phyloP scores from a whole-genome alignment of 2,329 filamentous ascomycete species.

The Fusarium illudens region DNA sequence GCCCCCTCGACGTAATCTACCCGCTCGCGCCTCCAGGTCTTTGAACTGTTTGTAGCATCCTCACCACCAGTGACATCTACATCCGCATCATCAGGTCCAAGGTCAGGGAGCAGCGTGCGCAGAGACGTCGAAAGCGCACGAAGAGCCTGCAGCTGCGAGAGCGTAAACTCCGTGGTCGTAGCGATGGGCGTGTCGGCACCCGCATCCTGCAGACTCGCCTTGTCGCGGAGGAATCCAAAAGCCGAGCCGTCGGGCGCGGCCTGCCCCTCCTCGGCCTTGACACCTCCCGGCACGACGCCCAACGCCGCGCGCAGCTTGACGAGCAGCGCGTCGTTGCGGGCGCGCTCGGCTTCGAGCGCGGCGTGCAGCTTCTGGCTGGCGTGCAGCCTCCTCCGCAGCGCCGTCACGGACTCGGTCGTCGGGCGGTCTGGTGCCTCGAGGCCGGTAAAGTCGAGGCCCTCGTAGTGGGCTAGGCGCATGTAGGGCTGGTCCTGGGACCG shows the following conservation, averaged over 20 bases:
- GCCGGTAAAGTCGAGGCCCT: constrained; percentile 64
- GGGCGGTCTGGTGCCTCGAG: constrained; percentile 48
- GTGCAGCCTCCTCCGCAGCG: constrained; percentile 76
- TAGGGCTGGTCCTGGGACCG: constrained; percentile 75
- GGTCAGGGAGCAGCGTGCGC: constrained; percentile 70
- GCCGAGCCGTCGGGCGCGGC: constrained; percentile 35
- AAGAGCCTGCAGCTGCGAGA: constrained; percentile 84
- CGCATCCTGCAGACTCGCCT: constrained; percentile 59
- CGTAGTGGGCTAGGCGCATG: constrained; percentile 86
- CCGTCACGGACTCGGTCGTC: constrained; percentile 73
- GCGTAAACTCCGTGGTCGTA: constrained; percentile 79
- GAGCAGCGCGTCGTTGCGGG: constrained; percentile 77
- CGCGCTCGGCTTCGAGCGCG: constrained; percentile 73
- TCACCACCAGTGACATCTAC: constrained; percentile 42
- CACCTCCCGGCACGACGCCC: constrained; percentile 43
- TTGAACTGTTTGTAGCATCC: constrained; percentile 48
- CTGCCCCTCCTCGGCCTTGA: constrained; percentile 39
- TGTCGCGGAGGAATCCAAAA: constrained; percentile 67
- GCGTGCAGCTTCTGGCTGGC: constrained; percentile 81
- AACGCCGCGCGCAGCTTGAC: constrained; percentile 63
- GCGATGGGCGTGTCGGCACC: constrained; percentile 66
- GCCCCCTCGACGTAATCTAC: constrained; percentile 85
- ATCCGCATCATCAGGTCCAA: constrained; percentile 51
- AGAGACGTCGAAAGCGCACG: constrained; percentile 70
- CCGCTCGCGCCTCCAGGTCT: constrained; percentile 74